Conservation (phyloP, 306 rosid genomes). For the Rosa lucieae region DNA sequence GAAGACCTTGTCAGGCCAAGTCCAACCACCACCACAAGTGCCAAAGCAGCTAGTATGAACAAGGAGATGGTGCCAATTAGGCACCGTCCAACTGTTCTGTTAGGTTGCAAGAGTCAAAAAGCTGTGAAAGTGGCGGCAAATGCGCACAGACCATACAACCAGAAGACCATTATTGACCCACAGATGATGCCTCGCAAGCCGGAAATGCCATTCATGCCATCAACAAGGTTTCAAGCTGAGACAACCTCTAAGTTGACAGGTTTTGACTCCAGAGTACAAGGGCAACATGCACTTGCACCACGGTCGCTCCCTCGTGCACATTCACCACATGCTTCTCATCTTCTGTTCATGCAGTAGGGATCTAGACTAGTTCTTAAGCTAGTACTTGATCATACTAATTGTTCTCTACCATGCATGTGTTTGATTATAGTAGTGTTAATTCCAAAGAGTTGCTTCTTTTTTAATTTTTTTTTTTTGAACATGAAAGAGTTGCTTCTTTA, state of each 20-base stretch:
- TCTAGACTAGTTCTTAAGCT: background rate
- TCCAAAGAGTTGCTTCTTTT: background rate
- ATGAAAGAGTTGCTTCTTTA: background rate
- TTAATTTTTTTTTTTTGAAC: background rate
- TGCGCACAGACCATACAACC: slow-evolving; percentile 40
- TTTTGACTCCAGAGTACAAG: slow-evolving; percentile 44
- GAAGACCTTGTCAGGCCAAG: slow-evolving; percentile 60
- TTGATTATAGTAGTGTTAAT: slow-evolving; percentile 3
- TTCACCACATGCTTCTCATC: slow-evolving; percentile 52
- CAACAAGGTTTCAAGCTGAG: slow-evolving; percentile 53
- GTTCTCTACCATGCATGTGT: background rate
- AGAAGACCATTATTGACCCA: slow-evolving; percentile 29
- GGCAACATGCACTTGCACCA: slow-evolving; percentile 40
- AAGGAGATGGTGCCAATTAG: slow-evolving; percentile 33
- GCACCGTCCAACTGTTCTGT: slow-evolving; percentile 37
- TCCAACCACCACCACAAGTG: slow-evolving; percentile 32
- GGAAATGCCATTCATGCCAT: slow-evolving; percentile 34
- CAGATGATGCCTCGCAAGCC: slow-evolving; percentile 23
- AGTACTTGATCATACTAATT: background rate
- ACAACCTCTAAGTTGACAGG: slow-evolving; percentile 34
- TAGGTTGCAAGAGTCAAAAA: slow-evolving; percentile 80
- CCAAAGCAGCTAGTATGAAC: slow-evolving; percentile 29
- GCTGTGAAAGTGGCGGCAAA: slow-evolving; percentile 67
- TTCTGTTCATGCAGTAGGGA: slow-evolving; percentile 41
- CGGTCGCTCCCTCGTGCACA: slow-evolving; percentile 43